A percentile compares a stretch with the other conserved stretches of the same genome.
These are phyloP conservation scores for Aquilaria malaccensis DNA, from an alignment of 345 rosid genomes.

Conservation along the genomic window DNA sequence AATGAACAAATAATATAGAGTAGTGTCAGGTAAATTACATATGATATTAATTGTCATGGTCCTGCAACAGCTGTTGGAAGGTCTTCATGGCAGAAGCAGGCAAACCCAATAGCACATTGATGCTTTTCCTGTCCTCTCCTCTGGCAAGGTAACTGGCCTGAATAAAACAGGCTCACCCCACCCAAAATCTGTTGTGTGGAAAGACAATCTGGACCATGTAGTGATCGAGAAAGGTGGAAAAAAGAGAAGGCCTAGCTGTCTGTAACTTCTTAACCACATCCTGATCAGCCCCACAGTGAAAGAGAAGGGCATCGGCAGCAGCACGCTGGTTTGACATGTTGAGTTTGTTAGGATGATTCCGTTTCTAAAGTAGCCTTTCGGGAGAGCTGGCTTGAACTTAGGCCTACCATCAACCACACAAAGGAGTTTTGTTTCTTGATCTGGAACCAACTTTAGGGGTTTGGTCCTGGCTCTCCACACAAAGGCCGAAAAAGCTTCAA, in stretches of 20 bases:
- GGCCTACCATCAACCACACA: slow-evolving; percentile 84
- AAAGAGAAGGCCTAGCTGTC: slow-evolving; percentile 77
- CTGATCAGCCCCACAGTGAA: slow-evolving; percentile 57
- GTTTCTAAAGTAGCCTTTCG: slow-evolving; percentile 83
- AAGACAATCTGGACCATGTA: slow-evolving; percentile 79
- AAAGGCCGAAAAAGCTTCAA: slow-evolving; percentile 76
- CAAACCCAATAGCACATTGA: slow-evolving; percentile 82
- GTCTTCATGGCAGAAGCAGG: slow-evolving; percentile 72
- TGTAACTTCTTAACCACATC: slow-evolving; percentile 62
- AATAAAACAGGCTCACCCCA: slow-evolving; percentile 87
- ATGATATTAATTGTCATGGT: too few relatives aligned
- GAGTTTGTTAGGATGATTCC: slow-evolving; percentile 80
- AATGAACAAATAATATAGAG: too few relatives aligned
- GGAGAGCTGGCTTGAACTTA: slow-evolving; percentile 71
- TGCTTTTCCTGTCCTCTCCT: slow-evolving; percentile 76
- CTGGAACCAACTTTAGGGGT: slow-evolving; percentile 51
- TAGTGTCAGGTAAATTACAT: too few relatives aligned
- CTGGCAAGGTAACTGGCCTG: slow-evolving; percentile 84
- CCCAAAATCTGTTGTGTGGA: slow-evolving; percentile 78
- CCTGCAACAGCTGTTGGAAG: slow-evolving; percentile 39
- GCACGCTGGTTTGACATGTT: slow-evolving; percentile 55
- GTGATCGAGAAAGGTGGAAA: slow-evolving; percentile 76
- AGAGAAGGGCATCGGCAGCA: slow-evolving; percentile 51
- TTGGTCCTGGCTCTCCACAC: slow-evolving; percentile 83
- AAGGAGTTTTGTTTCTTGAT: slow-evolving; percentile 73